Evolutionary conservation across 768 basidiomycete genomes (phyloP), one percentile per base, ranked within the genome.

Genomic region (Auricularia auricula-judae): DNA sequence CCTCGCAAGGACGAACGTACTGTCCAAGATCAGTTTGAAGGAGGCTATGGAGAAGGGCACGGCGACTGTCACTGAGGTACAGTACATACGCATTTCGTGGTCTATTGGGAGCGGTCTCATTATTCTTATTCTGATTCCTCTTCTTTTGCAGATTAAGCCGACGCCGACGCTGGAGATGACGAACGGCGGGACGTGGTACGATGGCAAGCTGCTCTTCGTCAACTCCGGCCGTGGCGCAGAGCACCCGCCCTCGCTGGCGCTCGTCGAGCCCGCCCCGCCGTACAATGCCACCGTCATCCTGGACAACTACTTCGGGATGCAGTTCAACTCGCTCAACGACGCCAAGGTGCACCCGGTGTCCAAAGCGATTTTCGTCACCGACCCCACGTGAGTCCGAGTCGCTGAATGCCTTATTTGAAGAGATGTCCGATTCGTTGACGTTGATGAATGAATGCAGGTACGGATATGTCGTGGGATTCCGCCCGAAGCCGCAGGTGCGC

Each of bases 271-370:
- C 0, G 71, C 69, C 3, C 71, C 81, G 7, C 89, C 89, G 0
- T 79, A 85, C 74, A 87, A 90, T 64, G 75, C 81, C 3, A 90
- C 87, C 0, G 80, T 88, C 36, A 72, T 92, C 16, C 73, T 92
- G 66, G 87, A 91, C 74, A 92, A 91, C 75, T 89, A 81, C 74
- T 88, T 83, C 68, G 89, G 89, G 1, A 78, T 88, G 2, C 89
- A 90, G 67, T 93, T 91, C 75, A 91, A 88, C 74, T 89, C 89
- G 1, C 72, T 92, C 61, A 89, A 91, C 71, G 90, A 93, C 67
- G 78, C 87, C 65, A 90, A 88, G 68, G 76, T 90, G 3, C 85
- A 89, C 62, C 88, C 87, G 1, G 73, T 74, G 3, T 86, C 81
- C 66, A 84, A 84, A 43, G 82, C 82, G 44, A 68, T 91, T 1